Evolutionary conservation across 2,329 filamentous ascomycete species (phyloP).

Genomic region (Trichoderma sp.): DNA sequence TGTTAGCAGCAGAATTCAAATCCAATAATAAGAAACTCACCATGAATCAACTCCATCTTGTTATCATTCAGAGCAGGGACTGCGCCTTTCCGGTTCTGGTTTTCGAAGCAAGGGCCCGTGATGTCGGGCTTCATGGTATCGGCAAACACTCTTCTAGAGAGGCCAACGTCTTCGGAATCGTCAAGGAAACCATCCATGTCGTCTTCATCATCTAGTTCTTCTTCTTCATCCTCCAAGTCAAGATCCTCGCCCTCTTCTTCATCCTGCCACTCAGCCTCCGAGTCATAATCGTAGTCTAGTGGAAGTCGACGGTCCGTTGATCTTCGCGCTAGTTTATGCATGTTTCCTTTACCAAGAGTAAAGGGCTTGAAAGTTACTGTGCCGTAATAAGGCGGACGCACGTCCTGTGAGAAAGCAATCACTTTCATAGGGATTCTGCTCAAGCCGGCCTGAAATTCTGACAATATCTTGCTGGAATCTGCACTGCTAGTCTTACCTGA

Average conservation of each 20-base stretch:
- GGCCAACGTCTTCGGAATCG: conserved; percentile 69
- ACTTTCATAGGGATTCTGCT: conserved; percentile 60
- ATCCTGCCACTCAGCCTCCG: conserved; percentile 83
- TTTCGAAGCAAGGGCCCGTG: conserved; percentile 82
- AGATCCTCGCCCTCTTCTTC: conserved; percentile 66
- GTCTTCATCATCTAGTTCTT: conserved; percentile 70
- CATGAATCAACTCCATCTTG: conserved; percentile 70
- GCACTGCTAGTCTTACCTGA: conserved; percentile 37
- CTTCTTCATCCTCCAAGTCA: conserved; percentile 64
- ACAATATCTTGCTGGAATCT: conserved; percentile 32
- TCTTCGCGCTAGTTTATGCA: conserved; percentile 51
- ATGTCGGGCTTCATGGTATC: conserved; percentile 72
- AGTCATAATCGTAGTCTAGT: conserved; percentile 79
- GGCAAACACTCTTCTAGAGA: conserved; percentile 55
- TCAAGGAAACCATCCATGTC: conserved; percentile 91
- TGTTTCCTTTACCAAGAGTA: conserved; percentile 43
- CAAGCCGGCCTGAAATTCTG: conserved; percentile 41
- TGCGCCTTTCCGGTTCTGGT: conserved; percentile 46
- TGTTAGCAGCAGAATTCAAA: conserved; percentile 13
- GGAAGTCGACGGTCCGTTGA: conserved; percentile 56
- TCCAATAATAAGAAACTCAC: conserved; percentile 41
- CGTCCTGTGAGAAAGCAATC: conserved; percentile 60
- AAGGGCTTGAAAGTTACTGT: conserved; percentile 62
- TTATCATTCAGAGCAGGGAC: conserved; percentile 55
- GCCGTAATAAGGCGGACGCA: conserved; percentile 68